Evolutionary conservation across 139 green algal genomes (phyloP).

Genomic region (Chlamydomonas eustigma): DNA sequence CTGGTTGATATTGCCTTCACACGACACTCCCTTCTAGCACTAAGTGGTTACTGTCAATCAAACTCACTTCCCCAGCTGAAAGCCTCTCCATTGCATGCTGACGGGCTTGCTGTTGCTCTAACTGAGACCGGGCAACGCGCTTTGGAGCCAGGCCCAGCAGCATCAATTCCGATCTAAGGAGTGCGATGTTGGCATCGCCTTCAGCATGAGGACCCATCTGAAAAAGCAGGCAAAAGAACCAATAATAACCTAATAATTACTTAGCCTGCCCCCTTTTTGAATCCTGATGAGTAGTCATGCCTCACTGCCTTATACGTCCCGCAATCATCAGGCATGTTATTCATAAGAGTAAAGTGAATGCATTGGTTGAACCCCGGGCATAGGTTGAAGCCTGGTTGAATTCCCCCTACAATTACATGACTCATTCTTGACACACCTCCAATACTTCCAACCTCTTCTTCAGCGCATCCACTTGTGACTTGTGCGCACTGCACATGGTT

Average conservation of each 20-base stretch:
- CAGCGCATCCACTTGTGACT: neutral
- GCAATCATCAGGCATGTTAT: no score
- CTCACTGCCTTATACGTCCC: no score
- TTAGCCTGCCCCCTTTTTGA: neutral
- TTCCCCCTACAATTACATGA: no score
- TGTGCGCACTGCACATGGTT: conserved; percentile 35
- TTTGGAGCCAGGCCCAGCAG: neutral
- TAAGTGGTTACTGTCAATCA: no score
- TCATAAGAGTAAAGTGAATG: no score
- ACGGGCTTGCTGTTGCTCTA: neutral
- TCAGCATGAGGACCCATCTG: neutral
- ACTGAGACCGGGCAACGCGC: neutral
- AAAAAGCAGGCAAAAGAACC: neutral
- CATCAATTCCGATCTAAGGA: neutral
- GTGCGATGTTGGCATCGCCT: neutral
- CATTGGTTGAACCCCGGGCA: no score
- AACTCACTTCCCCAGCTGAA: conserved; percentile 25
- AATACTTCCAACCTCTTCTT: conserved; percentile 25
- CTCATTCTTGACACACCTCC: conserved; percentile 30
- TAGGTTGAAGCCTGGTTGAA: no score
- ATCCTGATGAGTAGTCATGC: neutral
- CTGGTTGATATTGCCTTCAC: neutral
- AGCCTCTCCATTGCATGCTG: conserved; percentile 24
- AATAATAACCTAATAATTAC: neutral
- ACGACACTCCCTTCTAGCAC: no score